A percentile compares a stretch with the other conserved stretches of the same genome.
Evolutionary conservation across 108 stramenopile species (phyloP).

Genomic region (Mayamaea pseudoterrestris): DNA sequence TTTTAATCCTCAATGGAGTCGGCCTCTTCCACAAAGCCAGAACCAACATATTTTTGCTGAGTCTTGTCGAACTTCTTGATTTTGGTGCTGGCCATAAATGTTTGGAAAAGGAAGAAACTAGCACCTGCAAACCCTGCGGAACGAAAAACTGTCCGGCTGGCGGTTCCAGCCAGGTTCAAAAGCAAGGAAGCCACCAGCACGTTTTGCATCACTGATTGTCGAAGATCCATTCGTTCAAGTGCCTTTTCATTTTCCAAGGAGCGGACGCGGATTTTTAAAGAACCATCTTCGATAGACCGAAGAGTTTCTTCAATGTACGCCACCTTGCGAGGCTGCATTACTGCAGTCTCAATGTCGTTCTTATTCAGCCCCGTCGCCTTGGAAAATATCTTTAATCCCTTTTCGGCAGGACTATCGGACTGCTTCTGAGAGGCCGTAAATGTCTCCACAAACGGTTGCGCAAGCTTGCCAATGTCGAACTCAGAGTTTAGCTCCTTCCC

Average conservation of each 20-base stretch:
- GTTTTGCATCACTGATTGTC: slow-evolving; percentile 65
- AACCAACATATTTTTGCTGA: slow-evolving; percentile 56
- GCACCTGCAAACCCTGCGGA: slow-evolving; percentile 46
- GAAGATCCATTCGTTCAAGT: slow-evolving; percentile 73
- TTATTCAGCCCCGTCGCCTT: slow-evolving; percentile 80
- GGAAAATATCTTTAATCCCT: slow-evolving; percentile 55
- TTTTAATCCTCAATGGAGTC: slow-evolving; percentile 29
- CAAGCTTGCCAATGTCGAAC: slow-evolving; percentile 87
- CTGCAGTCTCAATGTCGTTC: slow-evolving; percentile 59
- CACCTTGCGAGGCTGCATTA: slow-evolving; percentile 74
- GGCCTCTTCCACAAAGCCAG: slow-evolving; percentile 58
- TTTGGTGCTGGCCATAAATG: slow-evolving; percentile 52
- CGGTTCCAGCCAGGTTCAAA: slow-evolving; percentile 62
- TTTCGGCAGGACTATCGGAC: slow-evolving; percentile 47
- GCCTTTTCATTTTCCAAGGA: slow-evolving; percentile 89
- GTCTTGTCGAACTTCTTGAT: slow-evolving; percentile 86
- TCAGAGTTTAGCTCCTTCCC: slow-evolving; percentile 84
- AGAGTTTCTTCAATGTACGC: slow-evolving; percentile 87
- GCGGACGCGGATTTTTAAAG: slow-evolving; percentile 86
- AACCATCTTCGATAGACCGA: slow-evolving; percentile 72
- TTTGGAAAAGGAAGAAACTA: slow-evolving; percentile 53
- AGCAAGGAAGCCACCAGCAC: slow-evolving; percentile 54
- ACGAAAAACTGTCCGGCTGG: slow-evolving; percentile 24
- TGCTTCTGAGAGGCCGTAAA: slow-evolving; percentile 71
- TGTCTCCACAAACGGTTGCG: slow-evolving; percentile 89